These are phyloP conservation scores for Fusarium sp. DNA, from an alignment of 2,329 filamentous ascomycete genomes.

Conservation along the genomic window DNA sequence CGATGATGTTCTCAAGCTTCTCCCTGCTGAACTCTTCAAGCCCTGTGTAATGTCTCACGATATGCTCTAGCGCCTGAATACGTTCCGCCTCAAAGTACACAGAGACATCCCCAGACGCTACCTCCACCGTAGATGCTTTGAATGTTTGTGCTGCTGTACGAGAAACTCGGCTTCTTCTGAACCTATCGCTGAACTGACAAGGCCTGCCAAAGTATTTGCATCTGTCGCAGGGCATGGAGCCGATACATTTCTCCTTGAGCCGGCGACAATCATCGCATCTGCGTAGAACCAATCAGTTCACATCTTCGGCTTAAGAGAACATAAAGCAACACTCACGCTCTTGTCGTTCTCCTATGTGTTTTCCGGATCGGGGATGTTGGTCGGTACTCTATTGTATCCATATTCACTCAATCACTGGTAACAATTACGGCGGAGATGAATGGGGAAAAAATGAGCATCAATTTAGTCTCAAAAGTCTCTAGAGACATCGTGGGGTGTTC, in stretches of 20 bases:
- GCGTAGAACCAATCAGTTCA: not conserved
- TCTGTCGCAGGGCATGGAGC: slow-evolving; percentile 28
- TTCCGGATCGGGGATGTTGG: not conserved
- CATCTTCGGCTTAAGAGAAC: not conserved
- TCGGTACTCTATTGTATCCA: not conserved
- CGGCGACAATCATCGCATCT: slow-evolving; percentile 36
- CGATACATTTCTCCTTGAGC: slow-evolving; percentile 35
- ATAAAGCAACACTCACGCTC: not conserved
- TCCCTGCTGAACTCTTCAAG: slow-evolving; percentile 16
- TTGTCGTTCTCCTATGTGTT: slow-evolving; percentile 7
- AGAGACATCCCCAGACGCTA: not conserved
- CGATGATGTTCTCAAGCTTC: slow-evolving; percentile 8
- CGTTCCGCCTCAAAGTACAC: slow-evolving; percentile 27
- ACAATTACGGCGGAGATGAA: not conserved
- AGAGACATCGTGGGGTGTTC: not conserved
- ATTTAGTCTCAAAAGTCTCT: not conserved
- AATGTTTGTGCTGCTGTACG: not conserved
- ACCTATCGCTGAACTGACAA: slow-evolving; percentile 27
- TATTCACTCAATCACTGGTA: not conserved
- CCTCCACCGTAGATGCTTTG: not conserved
- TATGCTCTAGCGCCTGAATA: slow-evolving; percentile 27
- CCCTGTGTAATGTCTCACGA: slow-evolving; percentile 30
- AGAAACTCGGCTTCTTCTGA: slow-evolving; percentile 11
- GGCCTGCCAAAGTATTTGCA: slow-evolving; percentile 24
- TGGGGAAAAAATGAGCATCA: not conserved